A percentile compares a stretch with the other conserved stretches of the same genome.
phyloP scores from a whole-genome alignment of 345 rosid species.

The Anacardium occidentale region DNA sequence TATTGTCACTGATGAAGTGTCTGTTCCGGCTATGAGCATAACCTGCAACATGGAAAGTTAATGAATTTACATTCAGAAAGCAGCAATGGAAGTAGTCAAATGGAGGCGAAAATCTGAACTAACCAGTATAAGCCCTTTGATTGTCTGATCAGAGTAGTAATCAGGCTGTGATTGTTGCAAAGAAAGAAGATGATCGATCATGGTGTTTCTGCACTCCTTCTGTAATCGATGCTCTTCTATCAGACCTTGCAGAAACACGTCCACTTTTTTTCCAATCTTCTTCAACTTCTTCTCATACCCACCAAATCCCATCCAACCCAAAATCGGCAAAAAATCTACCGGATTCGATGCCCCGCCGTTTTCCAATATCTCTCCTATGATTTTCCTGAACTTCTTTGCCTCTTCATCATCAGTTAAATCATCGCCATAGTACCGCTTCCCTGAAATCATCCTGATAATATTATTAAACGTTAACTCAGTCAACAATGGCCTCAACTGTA shows the following conservation, averaged over 20 bases:
- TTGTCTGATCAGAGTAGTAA: constrained; percentile 41
- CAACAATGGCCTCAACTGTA: constrained; percentile 20
- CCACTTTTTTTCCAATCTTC: not conserved
- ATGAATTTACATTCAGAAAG: too few relatives aligned
- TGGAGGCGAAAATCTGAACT: not conserved
- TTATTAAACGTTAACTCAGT: constrained; percentile 18
- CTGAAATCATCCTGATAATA: constrained; percentile 26
- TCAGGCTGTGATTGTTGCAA: constrained; percentile 44
- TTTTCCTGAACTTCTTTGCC: constrained; percentile 19
- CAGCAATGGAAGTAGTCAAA: too few relatives aligned
- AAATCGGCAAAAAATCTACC: constrained; percentile 31
- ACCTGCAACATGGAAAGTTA: constrained; percentile 26
- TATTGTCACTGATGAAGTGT: constrained; percentile 37
- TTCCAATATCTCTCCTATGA: constrained; percentile 23
- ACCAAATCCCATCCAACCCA: constrained; percentile 32
- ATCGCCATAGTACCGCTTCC: constrained; percentile 31
- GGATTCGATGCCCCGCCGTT: constrained; percentile 18
- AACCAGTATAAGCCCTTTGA: constrained; percentile 44
- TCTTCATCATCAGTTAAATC: constrained; percentile 20
- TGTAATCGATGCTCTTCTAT: not conserved
- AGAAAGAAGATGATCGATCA: constrained; percentile 48
- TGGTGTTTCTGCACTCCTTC: constrained; percentile 12
- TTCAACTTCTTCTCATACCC: not conserved
- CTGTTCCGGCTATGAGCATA: constrained; percentile 45
- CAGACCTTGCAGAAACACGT: not conserved